Conservation (phyloP, 768 basidiomycete species). For the Phylloporus arenicola region DNA sequence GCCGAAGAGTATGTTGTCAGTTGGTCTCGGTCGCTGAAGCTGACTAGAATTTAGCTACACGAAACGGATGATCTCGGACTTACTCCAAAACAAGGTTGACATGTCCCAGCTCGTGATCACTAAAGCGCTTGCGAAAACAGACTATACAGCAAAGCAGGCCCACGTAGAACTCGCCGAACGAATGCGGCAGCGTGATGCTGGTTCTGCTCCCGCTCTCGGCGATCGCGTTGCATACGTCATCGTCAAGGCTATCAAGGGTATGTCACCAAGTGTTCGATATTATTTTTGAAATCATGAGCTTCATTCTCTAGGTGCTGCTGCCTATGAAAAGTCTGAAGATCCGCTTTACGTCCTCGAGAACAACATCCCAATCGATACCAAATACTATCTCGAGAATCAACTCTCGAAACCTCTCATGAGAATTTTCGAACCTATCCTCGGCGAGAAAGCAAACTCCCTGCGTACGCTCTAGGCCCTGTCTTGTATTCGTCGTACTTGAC, state of each 20-base stretch:
- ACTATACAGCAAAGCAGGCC: constrained; percentile 93
- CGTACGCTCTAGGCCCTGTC: constrained; percentile 42
- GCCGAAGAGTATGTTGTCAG: constrained; percentile 71
- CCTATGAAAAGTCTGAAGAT: constrained; percentile 98
- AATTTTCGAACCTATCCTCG: constrained; percentile 96
- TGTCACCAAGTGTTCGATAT: background rate
- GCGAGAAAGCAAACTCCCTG: constrained; percentile 82
- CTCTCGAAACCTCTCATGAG: constrained; percentile 94
- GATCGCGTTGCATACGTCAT: constrained; percentile 99
- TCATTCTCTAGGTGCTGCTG: constrained; percentile 70
- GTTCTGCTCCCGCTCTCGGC: constrained; percentile 94
- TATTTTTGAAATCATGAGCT: background rate
- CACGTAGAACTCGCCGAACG: constrained; percentile 93
- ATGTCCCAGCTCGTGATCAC: constrained; percentile 99
- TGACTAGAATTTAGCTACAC: constrained; percentile 60
- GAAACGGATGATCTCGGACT: constrained; percentile 88
- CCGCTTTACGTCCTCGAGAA: constrained; percentile 97
- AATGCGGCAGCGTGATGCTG: constrained; percentile 95
- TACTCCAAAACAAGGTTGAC: constrained; percentile 94
- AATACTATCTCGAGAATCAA: constrained; percentile 97
- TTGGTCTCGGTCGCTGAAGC: constrained; percentile 6
- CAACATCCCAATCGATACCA: constrained; percentile 96
- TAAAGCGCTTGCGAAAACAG: constrained; percentile 89
- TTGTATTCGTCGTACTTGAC: constrained; percentile 2
- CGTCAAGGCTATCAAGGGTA: constrained; percentile 91